These are phyloP conservation scores for Blepharisma japonicum DNA, from an alignment of 73 alveolate genomes.

Conservation along the genomic window DNA sequence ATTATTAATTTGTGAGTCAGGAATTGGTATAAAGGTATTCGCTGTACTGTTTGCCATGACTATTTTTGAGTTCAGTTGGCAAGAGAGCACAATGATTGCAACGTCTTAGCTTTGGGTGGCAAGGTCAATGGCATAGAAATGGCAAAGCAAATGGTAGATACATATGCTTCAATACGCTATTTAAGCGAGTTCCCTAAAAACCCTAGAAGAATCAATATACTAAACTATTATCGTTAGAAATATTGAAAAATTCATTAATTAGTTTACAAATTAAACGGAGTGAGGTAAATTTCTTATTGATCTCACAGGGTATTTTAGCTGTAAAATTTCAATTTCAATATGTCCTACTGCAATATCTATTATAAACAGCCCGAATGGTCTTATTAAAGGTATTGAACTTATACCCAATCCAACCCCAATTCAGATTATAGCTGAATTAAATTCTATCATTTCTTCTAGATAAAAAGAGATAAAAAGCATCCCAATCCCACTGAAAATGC, in stretches of 20 bases:
- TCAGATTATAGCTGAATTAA: not conserved
- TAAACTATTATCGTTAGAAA: not conserved
- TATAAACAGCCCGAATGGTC: constrained; percentile 1
- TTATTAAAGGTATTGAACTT: not conserved
- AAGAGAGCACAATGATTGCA: constrained; percentile 45
- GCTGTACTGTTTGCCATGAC: constrained; percentile 68
- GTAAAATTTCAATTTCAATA: not conserved
- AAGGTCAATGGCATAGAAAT: constrained; percentile 56
- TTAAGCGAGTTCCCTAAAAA: not conserved
- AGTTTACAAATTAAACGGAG: not conserved
- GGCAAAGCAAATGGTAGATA: constrained; percentile 53
- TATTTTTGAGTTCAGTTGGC: constrained; percentile 40
- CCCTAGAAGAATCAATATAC: not conserved
- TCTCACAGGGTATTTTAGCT: constrained; percentile 5
- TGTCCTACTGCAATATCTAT: constrained; percentile 21
- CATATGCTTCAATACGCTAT: constrained; percentile 28
- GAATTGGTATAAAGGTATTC: constrained; percentile 71
- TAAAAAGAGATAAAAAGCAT: not conserved
- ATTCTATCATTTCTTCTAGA: not conserved
- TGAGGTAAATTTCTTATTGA: not conserved
- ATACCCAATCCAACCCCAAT: not conserved
- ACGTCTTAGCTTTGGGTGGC: constrained; percentile 59
- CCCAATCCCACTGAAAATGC: not conserved
- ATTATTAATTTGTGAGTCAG: constrained; percentile 63
- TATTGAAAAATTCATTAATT: too few species aligned